Percentiles rank a stretch among this genome's conserved stretches.
Evolutionary conservation across 306 rosid genomes (phyloP).

Genomic region (Vigna reflexopilosa): DNA sequence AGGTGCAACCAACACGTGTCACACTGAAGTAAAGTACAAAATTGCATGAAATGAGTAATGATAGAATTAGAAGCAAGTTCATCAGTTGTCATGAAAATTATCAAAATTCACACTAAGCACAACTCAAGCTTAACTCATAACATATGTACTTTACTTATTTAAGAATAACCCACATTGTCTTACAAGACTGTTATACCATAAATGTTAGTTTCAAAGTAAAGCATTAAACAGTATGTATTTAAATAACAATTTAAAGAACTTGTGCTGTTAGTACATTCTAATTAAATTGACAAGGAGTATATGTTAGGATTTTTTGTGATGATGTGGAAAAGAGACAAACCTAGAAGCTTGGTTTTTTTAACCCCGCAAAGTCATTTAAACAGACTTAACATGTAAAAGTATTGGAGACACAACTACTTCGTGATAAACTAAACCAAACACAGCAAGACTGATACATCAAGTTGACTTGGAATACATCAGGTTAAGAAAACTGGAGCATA

Average conservation of each 20-base stretch:
- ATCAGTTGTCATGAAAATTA: neutral
- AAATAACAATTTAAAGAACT: no score
- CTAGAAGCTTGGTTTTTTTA: neutral
- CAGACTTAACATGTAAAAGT: neutral
- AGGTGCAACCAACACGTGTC: neutral
- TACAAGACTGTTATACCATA: neutral
- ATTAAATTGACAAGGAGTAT: no score
- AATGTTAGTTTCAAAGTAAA: no score
- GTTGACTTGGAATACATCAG: neutral
- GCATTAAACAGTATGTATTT: no score
- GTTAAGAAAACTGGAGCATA: slow-evolving; percentile 17
- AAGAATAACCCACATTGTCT: neutral
- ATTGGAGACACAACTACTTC: neutral
- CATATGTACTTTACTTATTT: neutral
- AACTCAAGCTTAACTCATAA: neutral
- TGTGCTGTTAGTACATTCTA: no score
- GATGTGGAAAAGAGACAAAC: neutral
- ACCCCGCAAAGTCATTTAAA: neutral
- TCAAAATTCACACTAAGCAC: neutral
- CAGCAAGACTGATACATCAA: slow-evolving; percentile 5
- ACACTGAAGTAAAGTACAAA: neutral
- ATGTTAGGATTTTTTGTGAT: neutral
- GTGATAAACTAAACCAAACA: neutral
- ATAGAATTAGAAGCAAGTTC: neutral
- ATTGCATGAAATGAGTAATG: neutral